Evolutionary conservation across 257 asterid species (phyloP).

Genomic region (Solanum appendiculatum): DNA sequence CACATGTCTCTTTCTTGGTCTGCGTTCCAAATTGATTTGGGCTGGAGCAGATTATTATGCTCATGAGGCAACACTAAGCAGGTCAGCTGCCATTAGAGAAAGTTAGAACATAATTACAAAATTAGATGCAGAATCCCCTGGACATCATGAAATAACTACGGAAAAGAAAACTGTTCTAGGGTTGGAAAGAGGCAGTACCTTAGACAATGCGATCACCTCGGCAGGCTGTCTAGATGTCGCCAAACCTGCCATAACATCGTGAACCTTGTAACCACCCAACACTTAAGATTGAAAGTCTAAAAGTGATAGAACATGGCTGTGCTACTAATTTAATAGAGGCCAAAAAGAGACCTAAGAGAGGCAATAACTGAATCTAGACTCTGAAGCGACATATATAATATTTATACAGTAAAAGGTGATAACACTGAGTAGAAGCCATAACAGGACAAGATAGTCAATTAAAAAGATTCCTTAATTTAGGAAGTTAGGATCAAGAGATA

Average conservation of each 20-base stretch:
- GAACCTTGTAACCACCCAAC: neutral
- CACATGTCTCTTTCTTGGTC: constrained; percentile 48
- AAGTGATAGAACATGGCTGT: neutral
- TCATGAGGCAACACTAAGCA: constrained; percentile 79
- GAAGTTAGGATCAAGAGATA: neutral
- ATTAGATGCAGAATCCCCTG: neutral
- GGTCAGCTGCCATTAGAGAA: constrained; percentile 57
- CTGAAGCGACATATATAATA: neutral
- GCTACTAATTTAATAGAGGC: neutral
- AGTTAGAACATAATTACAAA: constrained; percentile 10
- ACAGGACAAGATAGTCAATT: neutral
- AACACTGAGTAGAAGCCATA: neutral
- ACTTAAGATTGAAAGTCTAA: neutral
- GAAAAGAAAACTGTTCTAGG: neutral
- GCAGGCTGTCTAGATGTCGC: constrained; percentile 47
- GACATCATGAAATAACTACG: neutral
- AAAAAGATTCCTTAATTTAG: neutral
- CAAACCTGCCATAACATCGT: constrained; percentile 47
- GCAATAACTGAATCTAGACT: neutral
- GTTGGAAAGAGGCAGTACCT: constrained; percentile 37
- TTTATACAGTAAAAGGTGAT: neutral
- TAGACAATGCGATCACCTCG: constrained; percentile 70
- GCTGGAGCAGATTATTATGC: constrained; percentile 47
- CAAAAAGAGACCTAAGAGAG: neutral
- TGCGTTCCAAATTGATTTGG: constrained; percentile 87